Evolutionary conservation across 495 filamentous ascomycete genomes (phyloP).

Genomic region (Neurospora sp.): DNA sequence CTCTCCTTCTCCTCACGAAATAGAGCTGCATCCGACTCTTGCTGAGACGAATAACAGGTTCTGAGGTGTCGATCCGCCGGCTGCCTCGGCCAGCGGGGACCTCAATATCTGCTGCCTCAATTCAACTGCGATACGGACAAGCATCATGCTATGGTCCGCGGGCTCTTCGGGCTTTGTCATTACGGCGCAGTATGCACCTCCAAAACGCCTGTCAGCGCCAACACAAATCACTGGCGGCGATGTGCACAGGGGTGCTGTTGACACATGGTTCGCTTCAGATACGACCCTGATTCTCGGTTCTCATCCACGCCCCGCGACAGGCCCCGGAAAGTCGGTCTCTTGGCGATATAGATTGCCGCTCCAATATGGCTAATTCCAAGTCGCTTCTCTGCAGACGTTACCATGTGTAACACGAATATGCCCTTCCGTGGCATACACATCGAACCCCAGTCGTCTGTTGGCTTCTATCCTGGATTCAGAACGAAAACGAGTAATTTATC

Average conservation of each 20-base stretch:
- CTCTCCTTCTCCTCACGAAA: not conserved
- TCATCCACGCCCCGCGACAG: constrained; percentile 15
- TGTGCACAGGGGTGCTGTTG: constrained; percentile 13
- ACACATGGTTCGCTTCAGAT: constrained; percentile 22
- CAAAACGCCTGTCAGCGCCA: not conserved
- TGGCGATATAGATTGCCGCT: constrained; percentile 12
- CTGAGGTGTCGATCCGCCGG: not conserved
- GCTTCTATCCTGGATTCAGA: not conserved
- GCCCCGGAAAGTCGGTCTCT: not conserved
- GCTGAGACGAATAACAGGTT: not conserved
- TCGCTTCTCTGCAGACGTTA: not conserved
- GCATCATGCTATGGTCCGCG: not conserved
- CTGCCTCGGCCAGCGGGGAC: not conserved
- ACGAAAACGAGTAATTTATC: not conserved
- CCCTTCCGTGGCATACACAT: not conserved
- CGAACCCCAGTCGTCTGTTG: not conserved
- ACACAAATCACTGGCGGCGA: not conserved
- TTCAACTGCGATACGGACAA: not conserved
- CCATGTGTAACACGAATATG: not conserved
- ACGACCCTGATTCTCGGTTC: constrained; percentile 29
- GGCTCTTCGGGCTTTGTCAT: not conserved
- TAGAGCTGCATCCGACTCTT: not conserved
- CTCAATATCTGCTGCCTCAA: not conserved
- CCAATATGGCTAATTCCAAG: constrained; percentile 13
- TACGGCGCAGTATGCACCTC: not conserved